Evolutionary conservation across 352 stramenopile genomes (phyloP), one percentile per base, ranked within the genome.

Genomic region (Phytophthora pini): DNA sequence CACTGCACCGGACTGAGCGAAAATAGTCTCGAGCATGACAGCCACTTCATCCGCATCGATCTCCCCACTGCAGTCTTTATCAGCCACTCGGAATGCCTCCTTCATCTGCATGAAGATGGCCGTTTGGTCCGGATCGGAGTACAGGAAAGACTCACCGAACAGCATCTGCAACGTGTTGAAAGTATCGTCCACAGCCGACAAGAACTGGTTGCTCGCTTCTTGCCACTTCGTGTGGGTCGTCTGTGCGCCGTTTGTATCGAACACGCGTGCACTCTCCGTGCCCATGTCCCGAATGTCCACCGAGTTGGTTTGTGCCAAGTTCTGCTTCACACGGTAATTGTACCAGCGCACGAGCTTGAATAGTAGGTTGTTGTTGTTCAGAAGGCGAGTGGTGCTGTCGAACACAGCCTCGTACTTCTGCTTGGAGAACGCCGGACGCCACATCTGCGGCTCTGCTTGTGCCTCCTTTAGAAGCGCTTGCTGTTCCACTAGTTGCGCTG

Each of bases 81-180:
- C 84, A 0, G 82, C 84, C 2, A 89, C 55, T 5, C 84, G 77
- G 56, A 93, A 93, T 0, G 84, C 82, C 36, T 93, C 84, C 50
- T 93, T 93, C 76, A 93, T 93, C 63, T 93, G 84, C 84, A 93
- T 87, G 56, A 93, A 93, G 15, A 93, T 65, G 5, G 84, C 82
- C 0, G 80, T 93, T 55, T 93, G 74, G 38, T 93, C 80, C 13
- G 82, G 80, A 50, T 93, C 82, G 0, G 84, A 80, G 62, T 92
- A 93, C 39, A 80, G 56, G 31, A 93, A 93, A 1, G 77, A 74
- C 13, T 92, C 81, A 13, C 82, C 76, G 45, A 93, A 93, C 0
- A 93, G 64, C 66, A 80, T 76, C 49, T 89, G 58, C 43, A 93
- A 58, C 24, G 84, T 93, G 10, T 84, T 61, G 45, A 93, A 93